Base-by-base conservation (phyloP, 1,139 yeast genomes). In the Debaryomycetaceae sp. region DNA sequence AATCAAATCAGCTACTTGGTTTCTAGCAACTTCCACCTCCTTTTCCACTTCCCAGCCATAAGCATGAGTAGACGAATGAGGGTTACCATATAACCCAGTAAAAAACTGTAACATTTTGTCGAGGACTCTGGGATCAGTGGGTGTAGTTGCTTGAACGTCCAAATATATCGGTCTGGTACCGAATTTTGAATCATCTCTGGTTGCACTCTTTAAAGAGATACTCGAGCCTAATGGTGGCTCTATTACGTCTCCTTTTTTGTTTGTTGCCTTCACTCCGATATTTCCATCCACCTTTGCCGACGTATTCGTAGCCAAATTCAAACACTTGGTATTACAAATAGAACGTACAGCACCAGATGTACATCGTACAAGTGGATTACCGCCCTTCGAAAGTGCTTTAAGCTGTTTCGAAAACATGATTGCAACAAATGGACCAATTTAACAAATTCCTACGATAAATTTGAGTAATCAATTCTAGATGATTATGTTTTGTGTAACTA, bases 11-110 rank as follows among this genome's bases (percentile, higher is more conserved):
- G 99, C 98, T 45, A 93, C 76, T 56, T 90, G 77, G 43, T 72
- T 76, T 59, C 99, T 81, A 4, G 99, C 96, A 45, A 72, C 73
- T 61, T 93, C 99, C 34, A 95, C 95, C 49, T 87, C 97, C 55
- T 79, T 80, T 48, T 91, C 97, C 5, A 99, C 87, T 69, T 93
- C 99, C 99, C 99, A 93, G 34, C 99, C 99, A 63, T 93, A 93
- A n/a, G 96, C 81, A 62, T 93, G 98, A 9, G 99, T 95, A 45
- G 95, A 83, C 5, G 97, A 89, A 66, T 93, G 99, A 11, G 99
- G 99, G 65, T 93, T 93, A 46, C 99, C 99, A 61, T 90, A 93
- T 47, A 87, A 76, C 11, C 97, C 98, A 4, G 98, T 91, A 66
- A 84, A 90, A 63, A 86, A 93, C 58, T 83, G 85, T 58, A 95